These are phyloP conservation scores for Saccharomycopsis malanga DNA, from an alignment of 805 yeast genomes.

Conservation along the genomic window DNA sequence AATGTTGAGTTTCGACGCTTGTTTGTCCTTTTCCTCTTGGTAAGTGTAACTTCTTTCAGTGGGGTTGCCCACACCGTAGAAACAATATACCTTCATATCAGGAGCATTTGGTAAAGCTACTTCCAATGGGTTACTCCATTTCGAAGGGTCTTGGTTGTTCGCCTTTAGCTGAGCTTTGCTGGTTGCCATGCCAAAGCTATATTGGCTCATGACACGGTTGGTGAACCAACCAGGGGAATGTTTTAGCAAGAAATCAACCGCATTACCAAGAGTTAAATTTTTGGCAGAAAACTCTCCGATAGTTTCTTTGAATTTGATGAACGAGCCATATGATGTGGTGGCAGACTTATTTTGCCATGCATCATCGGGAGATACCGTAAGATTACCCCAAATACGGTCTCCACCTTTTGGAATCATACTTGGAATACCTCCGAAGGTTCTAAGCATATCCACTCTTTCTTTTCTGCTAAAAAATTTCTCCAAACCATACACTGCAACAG, in stretches of 20 bases:
- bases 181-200: slow-evolving; percentile 71
- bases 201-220: slow-evolving; percentile 57
- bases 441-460: slow-evolving; percentile 79
- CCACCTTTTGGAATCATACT: slow-evolving; percentile 98
- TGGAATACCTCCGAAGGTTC: slow-evolving; percentile 90
- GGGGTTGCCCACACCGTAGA: slow-evolving; percentile 95
- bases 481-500: slow-evolving; percentile 86
- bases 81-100: slow-evolving; percentile 77
- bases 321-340: slow-evolving; percentile 54
- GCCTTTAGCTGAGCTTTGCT: slow-evolving; percentile 48
- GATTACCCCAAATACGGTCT: slow-evolving; percentile 77
- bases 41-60: slow-evolving; percentile 92
- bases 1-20: slow-evolving; percentile 48
- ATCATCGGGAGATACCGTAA: slow-evolving; percentile 67
- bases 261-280: slow-evolving; percentile 59
- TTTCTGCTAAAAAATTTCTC: slow-evolving; percentile 88
- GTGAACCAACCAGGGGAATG: slow-evolving; percentile 73
- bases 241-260: slow-evolving; percentile 57
- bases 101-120: slow-evolving; percentile 92
- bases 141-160: slow-evolving; percentile 65
- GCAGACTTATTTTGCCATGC: slow-evolving; percentile 20
- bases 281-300: slow-evolving; percentile 36
- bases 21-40: slow-evolving; percentile 55
- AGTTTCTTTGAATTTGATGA: slow-evolving; percentile 54
- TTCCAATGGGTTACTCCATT: slow-evolving; percentile 95